phyloP scores from a whole-genome alignment of 352 stramenopile genomes.

The Globisporangium splendens region DNA sequence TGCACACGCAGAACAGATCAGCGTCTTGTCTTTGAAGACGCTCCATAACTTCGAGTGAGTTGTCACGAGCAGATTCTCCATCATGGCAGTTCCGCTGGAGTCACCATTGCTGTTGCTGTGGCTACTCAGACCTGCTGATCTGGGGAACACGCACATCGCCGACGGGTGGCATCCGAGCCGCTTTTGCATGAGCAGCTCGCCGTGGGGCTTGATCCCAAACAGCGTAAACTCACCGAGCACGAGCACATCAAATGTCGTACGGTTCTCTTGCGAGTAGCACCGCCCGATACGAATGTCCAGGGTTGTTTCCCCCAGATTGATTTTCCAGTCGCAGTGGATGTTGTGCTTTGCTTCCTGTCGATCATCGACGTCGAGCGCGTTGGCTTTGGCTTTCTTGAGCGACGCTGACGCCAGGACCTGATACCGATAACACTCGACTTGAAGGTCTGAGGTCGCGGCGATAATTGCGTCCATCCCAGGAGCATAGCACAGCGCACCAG shows the following conservation, averaged over 20 bases:
- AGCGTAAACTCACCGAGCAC: slow-evolving; percentile 80
- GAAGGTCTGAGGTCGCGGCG: slow-evolving; percentile 73
- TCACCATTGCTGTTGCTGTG: slow-evolving; percentile 11
- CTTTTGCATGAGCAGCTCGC: slow-evolving; percentile 79
- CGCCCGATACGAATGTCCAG: slow-evolving; percentile 56
- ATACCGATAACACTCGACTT: slow-evolving; percentile 87
- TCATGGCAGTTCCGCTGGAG: neutral
- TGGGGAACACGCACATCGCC: slow-evolving; percentile 52
- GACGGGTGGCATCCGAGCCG: slow-evolving; percentile 69
- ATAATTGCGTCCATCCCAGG: slow-evolving; percentile 78
- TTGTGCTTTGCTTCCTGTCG: slow-evolving; percentile 28
- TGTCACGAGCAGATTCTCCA: slow-evolving; percentile 79
- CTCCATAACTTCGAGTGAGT: slow-evolving; percentile 73
- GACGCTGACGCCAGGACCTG: slow-evolving; percentile 79
- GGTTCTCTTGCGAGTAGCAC: slow-evolving; percentile 41
- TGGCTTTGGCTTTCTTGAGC: slow-evolving; percentile 58
- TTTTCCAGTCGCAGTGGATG: slow-evolving; percentile 63
- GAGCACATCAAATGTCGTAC: slow-evolving; percentile 75
- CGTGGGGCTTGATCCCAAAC: slow-evolving; percentile 72
- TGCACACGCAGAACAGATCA: slow-evolving; percentile 77
- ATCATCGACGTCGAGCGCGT: slow-evolving; percentile 38
- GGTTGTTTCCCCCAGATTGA: slow-evolving; percentile 60
- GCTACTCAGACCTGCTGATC: slow-evolving; percentile 12
- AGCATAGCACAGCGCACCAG: slow-evolving; percentile 80
- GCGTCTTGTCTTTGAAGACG: slow-evolving; percentile 72